Evolutionary conservation across 768 basidiomycete genomes (phyloP).

Genomic region (Termitomyces sp.): DNA sequence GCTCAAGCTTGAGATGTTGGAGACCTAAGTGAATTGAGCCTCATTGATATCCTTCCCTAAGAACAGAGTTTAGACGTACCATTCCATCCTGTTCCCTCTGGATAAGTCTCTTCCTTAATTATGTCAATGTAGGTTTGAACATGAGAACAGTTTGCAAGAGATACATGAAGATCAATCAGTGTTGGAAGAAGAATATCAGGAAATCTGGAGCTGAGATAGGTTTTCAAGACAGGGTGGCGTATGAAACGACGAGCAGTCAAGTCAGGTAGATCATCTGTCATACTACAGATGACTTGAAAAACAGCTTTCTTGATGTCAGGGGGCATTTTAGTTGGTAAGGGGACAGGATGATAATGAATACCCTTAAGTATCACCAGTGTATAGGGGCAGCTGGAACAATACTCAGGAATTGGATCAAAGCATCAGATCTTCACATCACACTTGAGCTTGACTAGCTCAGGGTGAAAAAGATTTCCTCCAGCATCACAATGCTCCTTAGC

Average conservation of each 20-base stretch:
- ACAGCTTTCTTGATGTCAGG: slow-evolving; percentile 6
- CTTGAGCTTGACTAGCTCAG: not conserved
- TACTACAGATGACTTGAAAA: slow-evolving; percentile 2
- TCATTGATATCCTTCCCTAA: no score
- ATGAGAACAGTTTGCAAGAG: slow-evolving; percentile 19
- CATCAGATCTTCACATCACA: not conserved
- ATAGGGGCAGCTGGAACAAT: slow-evolving; percentile 17
- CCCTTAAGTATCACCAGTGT: slow-evolving; percentile 17
- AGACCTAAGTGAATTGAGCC: slow-evolving; percentile 13
- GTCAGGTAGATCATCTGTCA: slow-evolving; percentile 20
- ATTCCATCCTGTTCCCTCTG: slow-evolving; percentile 20
- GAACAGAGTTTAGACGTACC: no score
- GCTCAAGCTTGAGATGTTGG: slow-evolving; percentile 14
- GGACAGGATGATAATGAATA: slow-evolving; percentile 23
- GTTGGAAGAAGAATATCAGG: slow-evolving; percentile 11
- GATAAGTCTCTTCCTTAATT: slow-evolving; percentile 10
- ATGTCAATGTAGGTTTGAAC: slow-evolving; percentile 17
- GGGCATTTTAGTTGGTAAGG: slow-evolving; percentile 20
- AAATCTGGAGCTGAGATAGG: slow-evolving; percentile 8
- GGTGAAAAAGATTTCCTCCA: not conserved
- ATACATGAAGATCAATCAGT: slow-evolving; percentile 20
- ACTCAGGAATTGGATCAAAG: slow-evolving; percentile 13
- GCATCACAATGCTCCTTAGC: no score
- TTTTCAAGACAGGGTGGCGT: slow-evolving; percentile 9
- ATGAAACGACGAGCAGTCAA: slow-evolving; percentile 20